Percentiles rank a stretch among this genome's conserved stretches.
Evolutionary conservation across 306 rosid species (phyloP).

Genomic region (Cicer pinnatifidum): DNA sequence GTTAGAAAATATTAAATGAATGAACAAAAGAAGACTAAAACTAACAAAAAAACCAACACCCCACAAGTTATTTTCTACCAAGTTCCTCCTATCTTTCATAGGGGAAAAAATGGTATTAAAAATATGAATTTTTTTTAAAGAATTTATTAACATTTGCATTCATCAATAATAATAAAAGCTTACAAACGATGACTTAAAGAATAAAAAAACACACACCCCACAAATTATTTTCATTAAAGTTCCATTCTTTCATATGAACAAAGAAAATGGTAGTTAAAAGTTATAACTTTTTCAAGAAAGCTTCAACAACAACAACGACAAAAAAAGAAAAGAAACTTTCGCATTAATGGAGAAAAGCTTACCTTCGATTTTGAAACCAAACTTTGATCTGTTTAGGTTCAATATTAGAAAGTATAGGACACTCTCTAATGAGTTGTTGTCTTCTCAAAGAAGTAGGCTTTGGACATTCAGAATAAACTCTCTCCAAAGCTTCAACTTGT

Average conservation of each 20-base stretch:
- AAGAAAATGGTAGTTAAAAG: background rate
- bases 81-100: background rate
- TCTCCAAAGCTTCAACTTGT: constrained; percentile 94
- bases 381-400: constrained; percentile 99
- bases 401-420: constrained; percentile 86
- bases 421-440: constrained; percentile 93
- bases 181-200: too few relatives aligned
- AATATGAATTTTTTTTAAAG: too few relatives aligned
- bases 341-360: background rate
- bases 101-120: too few relatives aligned
- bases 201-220: background rate
- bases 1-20: background rate
- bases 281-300: background rate
- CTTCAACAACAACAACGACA: background rate
- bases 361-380: constrained; percentile 99
- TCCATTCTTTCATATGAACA: constrained; percentile 1
- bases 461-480: constrained; percentile 92
- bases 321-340: background rate
- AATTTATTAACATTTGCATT: too few relatives aligned
- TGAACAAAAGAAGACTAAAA: background rate
- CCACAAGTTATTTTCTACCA: background rate
- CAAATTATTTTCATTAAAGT: background rate
- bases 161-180: too few relatives aligned
- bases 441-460: constrained; percentile 92
- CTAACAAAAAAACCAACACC: background rate